Evolutionary conservation across 23 red algal species (phyloP).

Genomic region (Gracilariopsis chorda): DNA sequence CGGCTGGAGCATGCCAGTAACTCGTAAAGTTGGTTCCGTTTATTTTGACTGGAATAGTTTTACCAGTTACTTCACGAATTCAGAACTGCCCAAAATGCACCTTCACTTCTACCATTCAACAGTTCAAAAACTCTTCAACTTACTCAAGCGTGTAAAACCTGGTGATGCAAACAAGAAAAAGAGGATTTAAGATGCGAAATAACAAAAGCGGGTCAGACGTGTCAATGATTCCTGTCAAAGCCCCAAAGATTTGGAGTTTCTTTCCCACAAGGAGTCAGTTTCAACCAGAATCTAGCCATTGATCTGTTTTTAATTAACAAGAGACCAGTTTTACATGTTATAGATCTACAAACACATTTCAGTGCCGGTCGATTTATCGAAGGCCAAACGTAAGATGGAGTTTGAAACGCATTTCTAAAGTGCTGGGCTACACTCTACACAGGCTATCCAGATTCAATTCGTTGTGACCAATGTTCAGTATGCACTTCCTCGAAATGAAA

Average conservation of each 20-base stretch:
- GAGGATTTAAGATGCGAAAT: no score
- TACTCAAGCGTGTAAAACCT: background rate
- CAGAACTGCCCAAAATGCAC: background rate
- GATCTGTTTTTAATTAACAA: background rate
- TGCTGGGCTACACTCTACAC: background rate
- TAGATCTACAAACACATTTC: background rate
- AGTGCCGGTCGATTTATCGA: background rate
- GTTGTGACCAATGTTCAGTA: background rate
- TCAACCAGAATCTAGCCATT: background rate
- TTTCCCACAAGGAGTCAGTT: background rate
- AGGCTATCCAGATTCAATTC: background rate
- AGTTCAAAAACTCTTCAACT: background rate
- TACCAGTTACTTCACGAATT: background rate
- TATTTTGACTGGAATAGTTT: background rate
- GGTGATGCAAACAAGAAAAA: no score
- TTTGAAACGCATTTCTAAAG: background rate
- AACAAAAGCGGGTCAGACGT: background rate
- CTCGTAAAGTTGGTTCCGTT: background rate
- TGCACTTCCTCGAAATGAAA: background rate
- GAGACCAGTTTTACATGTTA: background rate
- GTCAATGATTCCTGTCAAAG: background rate
- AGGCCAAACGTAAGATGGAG: background rate
- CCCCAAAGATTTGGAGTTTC: background rate
- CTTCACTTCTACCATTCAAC: background rate
- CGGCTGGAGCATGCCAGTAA: constrained; percentile 2